Conservation (phyloP, 495 filamentous ascomycete genomes). For the Aspergillus baeticus region DNA sequence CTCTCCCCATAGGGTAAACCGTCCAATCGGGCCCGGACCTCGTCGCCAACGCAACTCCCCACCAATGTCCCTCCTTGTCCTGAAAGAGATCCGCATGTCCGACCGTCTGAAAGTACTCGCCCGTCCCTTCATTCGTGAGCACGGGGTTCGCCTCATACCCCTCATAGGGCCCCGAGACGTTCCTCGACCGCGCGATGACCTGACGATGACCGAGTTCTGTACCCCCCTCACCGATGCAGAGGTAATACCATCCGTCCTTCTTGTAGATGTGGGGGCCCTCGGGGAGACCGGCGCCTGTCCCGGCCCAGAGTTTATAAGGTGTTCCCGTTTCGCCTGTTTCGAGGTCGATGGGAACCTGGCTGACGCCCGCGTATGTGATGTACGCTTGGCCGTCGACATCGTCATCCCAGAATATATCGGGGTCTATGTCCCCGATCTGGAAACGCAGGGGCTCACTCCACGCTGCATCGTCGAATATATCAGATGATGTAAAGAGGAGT, state of each 20-base stretch:
- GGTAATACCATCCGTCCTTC: constrained; percentile 56
- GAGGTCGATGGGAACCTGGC: constrained; percentile 18
- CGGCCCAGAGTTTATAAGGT: constrained; percentile 50
- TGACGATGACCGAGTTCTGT: constrained; percentile 57
- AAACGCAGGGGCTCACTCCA: constrained; percentile 25
- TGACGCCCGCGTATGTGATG: constrained; percentile 12
- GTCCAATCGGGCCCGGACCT: constrained; percentile 31
- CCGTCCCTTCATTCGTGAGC: constrained; percentile 17
- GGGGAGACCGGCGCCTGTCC: constrained; percentile 52
- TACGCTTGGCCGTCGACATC: constrained; percentile 10
- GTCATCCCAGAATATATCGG: constrained; percentile 29
- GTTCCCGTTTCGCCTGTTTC: constrained; percentile 12
- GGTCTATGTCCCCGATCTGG: constrained; percentile 18
- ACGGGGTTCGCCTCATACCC: constrained; percentile 28
- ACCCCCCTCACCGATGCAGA: constrained; percentile 61
- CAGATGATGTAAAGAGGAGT: constrained; percentile 18
- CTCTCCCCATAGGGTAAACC: constrained; percentile 58
- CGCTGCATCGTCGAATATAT: constrained; percentile 14
- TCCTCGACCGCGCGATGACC: constrained; percentile 51
- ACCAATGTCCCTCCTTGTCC: constrained; percentile 50
- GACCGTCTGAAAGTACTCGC: constrained; percentile 25
- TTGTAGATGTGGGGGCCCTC: constrained; percentile 64
- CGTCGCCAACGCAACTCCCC: constrained; percentile 48
- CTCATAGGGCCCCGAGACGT: constrained; percentile 54
- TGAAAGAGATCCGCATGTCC: constrained; percentile 33